Evolutionary conservation across 2,329 filamentous ascomycete genomes (phyloP), one percentile per base, ranked within the genome.

Genomic region (Clarireedia monteithiana): DNA sequence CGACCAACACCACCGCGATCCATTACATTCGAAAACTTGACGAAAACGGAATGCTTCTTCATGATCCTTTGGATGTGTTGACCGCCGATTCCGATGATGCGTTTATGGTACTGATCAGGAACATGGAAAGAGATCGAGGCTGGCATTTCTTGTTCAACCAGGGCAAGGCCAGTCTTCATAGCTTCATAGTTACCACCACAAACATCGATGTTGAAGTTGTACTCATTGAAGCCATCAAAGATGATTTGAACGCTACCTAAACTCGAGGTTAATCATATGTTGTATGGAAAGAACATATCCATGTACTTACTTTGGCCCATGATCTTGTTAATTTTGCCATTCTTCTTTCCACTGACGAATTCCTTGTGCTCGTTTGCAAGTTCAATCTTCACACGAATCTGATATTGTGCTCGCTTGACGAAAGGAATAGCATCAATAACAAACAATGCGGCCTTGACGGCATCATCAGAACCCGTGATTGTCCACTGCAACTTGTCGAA

Each of bases 311-410:
- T 96, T 73, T 97, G 92, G 24, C 92, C 94, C 94, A 99, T 99
- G 68, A 99, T 99, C 79, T 99, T 99, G 79, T 99, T 99, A 73
- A 99, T 99, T 76, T 99, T 99, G 73, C 94, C 94, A 67, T 99
- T 99, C 78, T 99, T 99, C 79, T 99, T 99, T 64, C 94, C 94
- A 65, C 91, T 96, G 56, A 99, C 94, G 70, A 99, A 99, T 69
- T 99, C 94, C 73, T 99, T 99, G 77, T 99, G 94, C 75, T 99
- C 94, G 68, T 97, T 97, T 67, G 94, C 94, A 56, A 99, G 85
- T 76, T 99, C 94, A 60, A 99, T 95, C 77, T 97, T 97, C 69
- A 99, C 92, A 56, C 91, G 85, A 70, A 99, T 95, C 70, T 95
- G 91, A 67, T 95, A 95, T 63, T 36, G 88, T 44, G 88, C 84